Evolutionary conservation across 2,329 filamentous ascomycete genomes (phyloP), one percentile per base, ranked within the genome.

Genomic region (Hymenoscyphus linearis): DNA sequence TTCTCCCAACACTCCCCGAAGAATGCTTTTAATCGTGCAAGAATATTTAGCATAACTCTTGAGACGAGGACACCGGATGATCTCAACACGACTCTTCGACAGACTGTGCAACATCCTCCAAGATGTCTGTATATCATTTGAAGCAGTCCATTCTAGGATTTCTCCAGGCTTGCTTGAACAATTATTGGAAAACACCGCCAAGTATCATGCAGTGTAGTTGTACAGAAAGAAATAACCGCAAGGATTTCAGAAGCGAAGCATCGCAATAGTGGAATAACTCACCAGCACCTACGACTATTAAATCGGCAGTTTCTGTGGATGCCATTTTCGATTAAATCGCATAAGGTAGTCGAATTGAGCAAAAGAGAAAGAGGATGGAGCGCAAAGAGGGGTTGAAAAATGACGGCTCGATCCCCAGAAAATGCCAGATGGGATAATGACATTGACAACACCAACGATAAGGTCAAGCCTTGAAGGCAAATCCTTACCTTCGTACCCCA

Each of bases 241-340:
- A 31, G 6, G 10, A 31, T 4, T 31, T 9, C 31, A 31, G 10
- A 31, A 3, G 31, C 6, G 31, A 31, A 31, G 10, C 31, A 31
- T 9, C 31, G 31, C 40, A 13, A n/a, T 7, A 47, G 4, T 16
- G 14, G 40, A 47, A 31, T 26, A 53, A 72, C 78, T 73, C 74
- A 84, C 83, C 83, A 36, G 82, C 81, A 35, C 75, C 75, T 57
- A 77, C 66, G 25, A 77, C 70, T 3, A 76, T 66, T 34, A 77
- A 63, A 62, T 76, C 74, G 31, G 59, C 52, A 26, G 27, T 55
- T 16, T 65, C 61, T 47, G 37, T 25, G 31, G 27, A 36, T 4
- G 44, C 26, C 57, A 58, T 58, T 25, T 7, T 25, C 18, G 22
- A 25, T 50, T 50, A 13, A 10, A n/a, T 47, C 40, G 10, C 44